Conservation (phyloP, 768 basidiomycete genomes). For the Amanita pallidorosea region DNA sequence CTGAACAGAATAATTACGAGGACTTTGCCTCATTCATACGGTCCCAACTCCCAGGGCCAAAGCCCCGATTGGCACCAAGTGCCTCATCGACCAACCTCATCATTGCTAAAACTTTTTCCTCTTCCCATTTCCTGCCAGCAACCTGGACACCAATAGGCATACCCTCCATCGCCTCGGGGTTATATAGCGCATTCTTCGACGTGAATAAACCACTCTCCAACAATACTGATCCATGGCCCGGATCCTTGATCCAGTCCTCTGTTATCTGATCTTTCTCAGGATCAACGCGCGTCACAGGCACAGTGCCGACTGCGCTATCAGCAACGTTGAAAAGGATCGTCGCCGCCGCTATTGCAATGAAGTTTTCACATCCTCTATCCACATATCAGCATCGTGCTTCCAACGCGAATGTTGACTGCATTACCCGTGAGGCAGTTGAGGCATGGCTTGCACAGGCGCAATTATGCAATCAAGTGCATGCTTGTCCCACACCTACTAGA, state of each 20-base stretch:
- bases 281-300: constrained; percentile 83
- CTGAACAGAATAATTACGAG: no score
- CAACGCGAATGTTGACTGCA: constrained; percentile 1
- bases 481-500: constrained; percentile 61
- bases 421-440: constrained; percentile 68
- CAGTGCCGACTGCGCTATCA: constrained; percentile 58
- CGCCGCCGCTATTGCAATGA: constrained; percentile 38
- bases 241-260: constrained; percentile 42
- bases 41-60: constrained; percentile 56
- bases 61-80: constrained; percentile 49
- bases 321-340: constrained; percentile 70
- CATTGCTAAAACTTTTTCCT: constrained; percentile 72
- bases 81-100: constrained; percentile 70
- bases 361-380: constrained; percentile 36
- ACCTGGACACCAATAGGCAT: constrained; percentile 81
- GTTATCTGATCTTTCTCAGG: constrained; percentile 46
- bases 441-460: constrained; percentile 63
- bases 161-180: constrained; percentile 60
- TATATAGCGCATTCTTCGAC: constrained; percentile 40
- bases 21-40: background rate
- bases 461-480: constrained; percentile 63
- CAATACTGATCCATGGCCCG: constrained; percentile 44
- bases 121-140: constrained; percentile 67
- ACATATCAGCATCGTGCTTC: background rate
- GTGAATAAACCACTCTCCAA: constrained; percentile 53